Percentiles rank a stretch among this genome's conserved stretches.
phyloP scores from a whole-genome alignment of 164 flowering plant genomes.

The Berberis vulgaris region DNA sequence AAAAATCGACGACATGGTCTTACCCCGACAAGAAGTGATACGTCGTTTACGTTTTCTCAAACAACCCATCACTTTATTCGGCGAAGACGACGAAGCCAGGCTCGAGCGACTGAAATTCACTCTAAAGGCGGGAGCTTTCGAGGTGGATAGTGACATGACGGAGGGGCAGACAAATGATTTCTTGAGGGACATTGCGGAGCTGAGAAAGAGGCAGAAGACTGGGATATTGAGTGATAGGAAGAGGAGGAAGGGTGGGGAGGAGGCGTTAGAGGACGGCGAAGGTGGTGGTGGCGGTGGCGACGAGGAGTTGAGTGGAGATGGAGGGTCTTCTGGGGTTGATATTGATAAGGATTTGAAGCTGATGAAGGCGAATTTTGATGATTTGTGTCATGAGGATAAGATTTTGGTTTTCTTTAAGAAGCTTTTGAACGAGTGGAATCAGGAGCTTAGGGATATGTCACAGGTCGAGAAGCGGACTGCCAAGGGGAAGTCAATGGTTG shows the following conservation, averaged over 20 bases:
- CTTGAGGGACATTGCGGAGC: slow-evolving; percentile 75
- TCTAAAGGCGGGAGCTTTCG: slow-evolving; percentile 70
- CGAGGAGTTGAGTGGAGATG: slow-evolving; percentile 67
- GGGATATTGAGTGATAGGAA: slow-evolving; percentile 73
- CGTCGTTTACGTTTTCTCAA: slow-evolving; percentile 85
- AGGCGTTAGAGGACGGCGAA: slow-evolving; percentile 42
- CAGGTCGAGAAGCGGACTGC: slow-evolving; percentile 84
- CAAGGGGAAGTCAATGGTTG: slow-evolving; percentile 86
- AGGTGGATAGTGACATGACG: slow-evolving; percentile 91
- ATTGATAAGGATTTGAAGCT: slow-evolving; percentile 69
- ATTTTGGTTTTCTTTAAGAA: slow-evolving; percentile 85
- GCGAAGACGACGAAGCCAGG: slow-evolving; percentile 80
- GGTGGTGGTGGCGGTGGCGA: slow-evolving; percentile 33
- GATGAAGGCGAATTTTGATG: slow-evolving; percentile 80
- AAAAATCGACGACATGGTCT: slow-evolving; percentile 68
- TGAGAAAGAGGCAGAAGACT: slow-evolving; percentile 85
- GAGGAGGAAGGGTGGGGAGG: slow-evolving; percentile 50
- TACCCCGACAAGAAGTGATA: slow-evolving; percentile 77
- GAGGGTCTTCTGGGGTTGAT: slow-evolving; percentile 59
- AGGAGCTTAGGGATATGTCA: slow-evolving; percentile 69
- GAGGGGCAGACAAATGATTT: slow-evolving; percentile 99
- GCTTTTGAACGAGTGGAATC: slow-evolving; percentile 93
- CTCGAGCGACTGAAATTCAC: slow-evolving; percentile 69
- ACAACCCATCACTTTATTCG: slow-evolving; percentile 88
- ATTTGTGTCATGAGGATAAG: slow-evolving; percentile 87